These are phyloP conservation scores for Rubia balearica DNA, from an alignment of 305 asterid genomes.

Conservation along the genomic window DNA sequence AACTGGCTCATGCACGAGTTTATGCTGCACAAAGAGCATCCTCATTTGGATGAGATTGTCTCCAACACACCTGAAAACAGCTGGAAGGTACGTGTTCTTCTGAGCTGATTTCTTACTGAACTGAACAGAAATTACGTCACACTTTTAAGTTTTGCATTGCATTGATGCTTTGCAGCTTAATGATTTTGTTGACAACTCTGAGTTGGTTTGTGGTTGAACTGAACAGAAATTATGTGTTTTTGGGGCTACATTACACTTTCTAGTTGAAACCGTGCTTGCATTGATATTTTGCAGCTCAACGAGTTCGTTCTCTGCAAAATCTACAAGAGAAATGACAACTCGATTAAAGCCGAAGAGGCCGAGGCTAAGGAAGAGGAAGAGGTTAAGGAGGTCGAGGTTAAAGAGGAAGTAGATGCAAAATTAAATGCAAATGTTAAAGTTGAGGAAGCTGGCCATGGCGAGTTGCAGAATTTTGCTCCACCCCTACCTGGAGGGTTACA, in stretches of 20 bases:
- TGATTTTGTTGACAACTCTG: too few species aligned
- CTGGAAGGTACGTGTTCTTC: neutral
- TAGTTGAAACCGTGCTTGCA: too few species aligned
- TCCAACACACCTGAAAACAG: neutral
- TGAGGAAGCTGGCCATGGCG: neutral
- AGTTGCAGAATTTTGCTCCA: neutral
- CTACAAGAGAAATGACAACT: neutral
- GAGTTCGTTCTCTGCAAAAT: slow-evolving; percentile 2
- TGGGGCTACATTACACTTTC: too few species aligned
- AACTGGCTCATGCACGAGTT: slow-evolving; percentile 26
- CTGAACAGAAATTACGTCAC: too few species aligned
- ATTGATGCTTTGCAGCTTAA: neutral
- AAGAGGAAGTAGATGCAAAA: neutral
- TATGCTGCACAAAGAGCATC: neutral
- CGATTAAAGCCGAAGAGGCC: neutral
- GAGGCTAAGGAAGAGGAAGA: neutral
- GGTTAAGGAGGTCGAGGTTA: neutral
- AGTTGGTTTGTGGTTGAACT: too few species aligned
- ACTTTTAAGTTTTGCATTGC: too few species aligned
- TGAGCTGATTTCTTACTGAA: too few species aligned
- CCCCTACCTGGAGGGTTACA: neutral
- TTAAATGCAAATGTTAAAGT: neutral
- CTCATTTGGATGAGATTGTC: neutral
- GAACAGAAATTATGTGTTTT: too few species aligned
- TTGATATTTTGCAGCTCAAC: neutral